Base-by-base conservation (phyloP, 2,329 filamentous ascomycete genomes). In the Tolypocladium amazonense region DNA sequence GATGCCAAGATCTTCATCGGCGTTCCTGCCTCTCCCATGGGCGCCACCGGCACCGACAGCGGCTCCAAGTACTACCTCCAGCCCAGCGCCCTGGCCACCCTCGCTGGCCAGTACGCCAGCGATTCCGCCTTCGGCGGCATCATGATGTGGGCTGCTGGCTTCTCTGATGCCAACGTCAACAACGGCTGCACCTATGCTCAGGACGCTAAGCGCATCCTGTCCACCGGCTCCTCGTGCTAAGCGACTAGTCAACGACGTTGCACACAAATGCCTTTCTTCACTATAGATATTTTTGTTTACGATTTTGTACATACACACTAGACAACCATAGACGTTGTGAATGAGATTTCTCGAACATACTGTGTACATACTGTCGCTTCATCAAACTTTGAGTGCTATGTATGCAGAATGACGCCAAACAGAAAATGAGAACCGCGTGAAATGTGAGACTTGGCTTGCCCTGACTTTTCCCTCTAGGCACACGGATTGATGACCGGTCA, bases 131-230 rank as follows among this genome's bases (percentile, higher is more conserved):
- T 75, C 58, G 72, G 72, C 15, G 72, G 73, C 27, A 64, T 75
- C 59, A 75, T 75, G 75, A 72, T 76, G 70, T 77, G 75, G 74
- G 69, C 69, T 30, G 75, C 75, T 11, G 74, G 72, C 1, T 76
- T 74, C 60, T 76, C 73, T 0, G 75, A 77, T 64, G 67, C 58
- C 23, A 66, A 66, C 41, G 64, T 65, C 41, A 64, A 59, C 57
- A 68, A 75, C 60, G 72, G 72, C 4, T 76, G 74, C 65, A 77
- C 67, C 20, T 77, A 75, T 59, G 73, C 73, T n/a, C 74, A 77
- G 62, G 60, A 74, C 60, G 72, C 68, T 3, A 71, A 75, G 64
- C 66, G 62, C 6, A 76, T 77, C 58, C 63, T 76, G 50, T 60
- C 38, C n/a, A 57, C 56, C 39, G 60, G 57, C 37, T n/a, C 41